Evolutionary conservation across 805 yeast genomes (phyloP), one percentile per base, ranked within the genome.

Genomic region (Kodamaea jinghongensis): DNA sequence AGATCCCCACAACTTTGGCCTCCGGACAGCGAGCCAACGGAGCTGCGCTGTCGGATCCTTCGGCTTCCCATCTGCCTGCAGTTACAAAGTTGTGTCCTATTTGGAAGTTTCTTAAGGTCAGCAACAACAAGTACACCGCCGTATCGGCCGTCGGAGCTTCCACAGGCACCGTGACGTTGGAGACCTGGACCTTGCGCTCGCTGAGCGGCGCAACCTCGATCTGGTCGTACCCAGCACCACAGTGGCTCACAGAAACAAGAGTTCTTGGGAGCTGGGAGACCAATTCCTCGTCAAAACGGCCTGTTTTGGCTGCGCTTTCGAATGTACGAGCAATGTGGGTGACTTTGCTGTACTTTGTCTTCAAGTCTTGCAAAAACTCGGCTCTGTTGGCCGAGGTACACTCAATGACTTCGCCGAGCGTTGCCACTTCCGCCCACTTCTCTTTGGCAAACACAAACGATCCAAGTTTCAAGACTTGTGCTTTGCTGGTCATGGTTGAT

Each of bases 191-290:
- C 17, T 72, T 70, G 28, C 71, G 65, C 15, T 64, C 67, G 3
- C 71, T 65, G 45, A 81, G 73, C 13, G 78, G 74, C 16, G 63
- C 65, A 3, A 76, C 72, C 47, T 82, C 86, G 31, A 83, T 67
- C 59, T 83, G 88, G 55, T 83, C 91, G 58, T 83, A 83, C 4
- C 86, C 90, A 0, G 91, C 91, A 42, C 90, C 90, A 44, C 71
- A 64, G 56, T 82, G 87, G 45, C 78, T 66, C 10, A 83, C 63
- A 10, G 76, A 64, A 42, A 70, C 67, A 5, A 83, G 68, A 0
- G 78, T 56, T 1, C 60, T 41, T 3, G 91, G 91, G 39, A 83
- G 65, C 17, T 71, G 69, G 7, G 59, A 47, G 14, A 77, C 70
- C 46, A 83, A 55, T 48, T 83, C 89, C 35, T 66, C 73, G 54